These are phyloP conservation scores for Aspergillus cejpii DNA, from an alignment of 2,329 filamentous ascomycete genomes.

Conservation along the genomic window DNA sequence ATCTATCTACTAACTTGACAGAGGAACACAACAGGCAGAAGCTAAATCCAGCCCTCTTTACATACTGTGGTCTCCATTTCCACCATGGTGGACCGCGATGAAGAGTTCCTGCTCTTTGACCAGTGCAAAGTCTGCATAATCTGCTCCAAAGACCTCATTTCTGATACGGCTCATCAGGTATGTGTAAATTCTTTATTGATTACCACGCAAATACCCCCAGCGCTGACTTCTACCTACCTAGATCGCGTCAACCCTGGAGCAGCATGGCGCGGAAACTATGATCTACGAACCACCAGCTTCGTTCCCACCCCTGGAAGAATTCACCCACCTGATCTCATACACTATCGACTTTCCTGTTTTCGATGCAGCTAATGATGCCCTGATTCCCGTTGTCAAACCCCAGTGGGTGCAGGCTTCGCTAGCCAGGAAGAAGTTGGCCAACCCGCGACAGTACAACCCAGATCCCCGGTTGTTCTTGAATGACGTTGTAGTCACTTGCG, in stretches of 20 bases:
- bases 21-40: background rate
- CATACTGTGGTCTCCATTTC: background rate
- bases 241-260: constrained; percentile 43
- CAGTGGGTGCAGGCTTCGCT: constrained; percentile 72
- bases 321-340: constrained; percentile 63
- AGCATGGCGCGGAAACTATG: constrained; percentile 46
- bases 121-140: constrained; percentile 45
- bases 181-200: constrained; percentile 6
- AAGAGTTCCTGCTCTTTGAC: constrained; percentile 36
- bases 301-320: constrained; percentile 39
- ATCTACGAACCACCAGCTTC: constrained; percentile 35
- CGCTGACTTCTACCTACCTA: constrained; percentile 20
- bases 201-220: constrained; percentile 6
- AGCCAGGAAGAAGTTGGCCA: constrained; percentile 61
- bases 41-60: background rate
- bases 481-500: constrained; percentile 73
- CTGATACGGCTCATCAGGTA: constrained; percentile 40
- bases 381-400: constrained; percentile 78
- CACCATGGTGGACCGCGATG: constrained; percentile 25
- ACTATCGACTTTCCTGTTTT: constrained; percentile 92
- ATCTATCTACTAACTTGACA: background rate
- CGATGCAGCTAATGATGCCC: constrained; percentile 61
- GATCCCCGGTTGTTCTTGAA: constrained; percentile 88
- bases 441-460: constrained; percentile 77
- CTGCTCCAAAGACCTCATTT: constrained; percentile 35